Evolutionary conservation across 2,329 filamentous ascomycete species (phyloP), one percentile per base, ranked within the genome.

Genomic region (Cucurbitaria berberidis): DNA sequence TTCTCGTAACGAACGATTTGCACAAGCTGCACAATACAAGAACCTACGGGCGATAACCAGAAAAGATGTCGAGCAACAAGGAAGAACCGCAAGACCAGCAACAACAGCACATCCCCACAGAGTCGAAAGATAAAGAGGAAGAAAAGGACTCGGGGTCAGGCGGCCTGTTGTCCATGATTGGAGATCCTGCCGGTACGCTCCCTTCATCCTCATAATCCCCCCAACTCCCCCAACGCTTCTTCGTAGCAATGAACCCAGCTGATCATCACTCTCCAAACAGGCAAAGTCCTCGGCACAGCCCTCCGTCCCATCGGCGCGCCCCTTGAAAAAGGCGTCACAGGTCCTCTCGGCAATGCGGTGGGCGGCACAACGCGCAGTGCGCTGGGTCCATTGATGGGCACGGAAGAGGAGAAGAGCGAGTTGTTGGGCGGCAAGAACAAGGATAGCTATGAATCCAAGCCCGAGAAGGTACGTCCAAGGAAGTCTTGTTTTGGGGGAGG

Each of bases 221-320:
- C 29, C 22, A 27, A n/a, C 19, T 24, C 10, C 26, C n/a, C n/a
- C n/a, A n/a, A n/a, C n/a, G n/a, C n/a, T n/a, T n/a, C n/a, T n/a
- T n/a, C n/a, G n/a, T n/a, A n/a, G n/a, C n/a, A n/a, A n/a, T n/a
- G n/a, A n/a, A n/a, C n/a, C n/a, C n/a, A n/a, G n/a, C n/a, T n/a
- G n/a, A n/a, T n/a, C n/a, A n/a, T n/a, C n/a, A n/a, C 40, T 42
- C 35, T 19, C 29, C 30, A 15, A 36, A 11, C 46, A 74, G 75
- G 75, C 51, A 71, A 70, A 43, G 75, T 65, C 48, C 72, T 77
- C 10, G 60, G 63, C 55, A 76, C 68, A 4, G 73, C 60, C 27
- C 72, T 77, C 43, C 69, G 70, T 52, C 75, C 75, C 51, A 60
- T 77, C 51, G 75, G 75, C 60, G 69, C 67, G 0, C 70, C 70